A percentile compares a stretch with the other conserved stretches of the same genome.
Conservation (phyloP, 495 filamentous ascomycete genomes). For the Recurvomyces mirabilis region DNA sequence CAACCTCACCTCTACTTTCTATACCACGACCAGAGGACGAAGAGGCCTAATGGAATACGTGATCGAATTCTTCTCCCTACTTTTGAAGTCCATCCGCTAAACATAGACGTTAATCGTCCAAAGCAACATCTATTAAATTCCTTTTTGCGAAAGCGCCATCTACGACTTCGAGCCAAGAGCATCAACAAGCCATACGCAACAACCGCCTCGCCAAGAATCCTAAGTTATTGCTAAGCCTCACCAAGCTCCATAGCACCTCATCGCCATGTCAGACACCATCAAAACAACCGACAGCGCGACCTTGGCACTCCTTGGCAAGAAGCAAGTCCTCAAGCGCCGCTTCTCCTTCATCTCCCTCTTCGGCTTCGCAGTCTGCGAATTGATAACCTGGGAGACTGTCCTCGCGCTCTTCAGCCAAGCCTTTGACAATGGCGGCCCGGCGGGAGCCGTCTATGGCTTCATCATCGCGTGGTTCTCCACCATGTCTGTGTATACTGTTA, state of each 20-base stretch:
- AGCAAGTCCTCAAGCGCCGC: constrained; percentile 21
- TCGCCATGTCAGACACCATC: constrained; percentile 4
- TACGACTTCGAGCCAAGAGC: too few species aligned
- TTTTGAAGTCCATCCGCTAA: constrained; percentile 15
- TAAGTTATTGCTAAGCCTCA: background rate
- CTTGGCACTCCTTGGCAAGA: constrained; percentile 20
- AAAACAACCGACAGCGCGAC: constrained; percentile 2
- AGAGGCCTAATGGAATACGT: constrained; percentile 17
- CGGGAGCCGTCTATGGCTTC: constrained; percentile 25
- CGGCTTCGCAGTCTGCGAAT: constrained; percentile 14
- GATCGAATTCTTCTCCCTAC: constrained; percentile 12
- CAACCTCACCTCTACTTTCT: too few species aligned
- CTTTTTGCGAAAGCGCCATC: too few species aligned
- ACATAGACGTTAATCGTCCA: background rate
- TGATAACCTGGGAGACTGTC: constrained; percentile 18
- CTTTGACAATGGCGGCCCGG: constrained; percentile 28
- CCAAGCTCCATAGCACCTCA: background rate
- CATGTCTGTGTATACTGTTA: constrained; percentile 20
- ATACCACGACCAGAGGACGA: too few species aligned
- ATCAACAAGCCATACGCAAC: too few species aligned
- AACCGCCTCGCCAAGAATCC: too few species aligned
- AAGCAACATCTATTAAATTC: too few species aligned
- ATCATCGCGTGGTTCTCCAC: constrained; percentile 19
- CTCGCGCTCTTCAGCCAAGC: constrained; percentile 17
- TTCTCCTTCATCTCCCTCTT: constrained; percentile 15